Percentiles rank a stretch among this genome's conserved stretches.
Conservation (phyloP, 441 rosid species). For the Gossypium laxum region DNA sequence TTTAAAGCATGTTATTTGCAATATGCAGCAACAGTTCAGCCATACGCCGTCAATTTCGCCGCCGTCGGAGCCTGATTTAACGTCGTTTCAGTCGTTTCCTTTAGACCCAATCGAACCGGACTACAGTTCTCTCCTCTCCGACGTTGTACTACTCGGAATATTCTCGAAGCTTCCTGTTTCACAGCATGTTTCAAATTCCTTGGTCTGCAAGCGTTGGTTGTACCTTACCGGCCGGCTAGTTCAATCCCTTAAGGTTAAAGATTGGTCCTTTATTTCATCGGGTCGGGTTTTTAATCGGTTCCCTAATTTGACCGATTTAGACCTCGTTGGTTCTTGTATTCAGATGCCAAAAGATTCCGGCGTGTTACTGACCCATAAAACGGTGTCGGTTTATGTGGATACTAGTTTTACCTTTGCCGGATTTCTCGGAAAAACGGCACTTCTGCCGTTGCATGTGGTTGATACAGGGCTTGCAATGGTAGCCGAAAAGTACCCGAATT, state of each 20-base stretch:
- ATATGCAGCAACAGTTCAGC: slow-evolving; percentile 32
- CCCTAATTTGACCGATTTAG: slow-evolving; percentile 47
- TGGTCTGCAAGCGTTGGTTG: slow-evolving; percentile 74
- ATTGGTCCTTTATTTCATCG: slow-evolving; percentile 49
- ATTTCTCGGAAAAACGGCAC: slow-evolving; percentile 17
- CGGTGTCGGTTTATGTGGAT: slow-evolving; percentile 29
- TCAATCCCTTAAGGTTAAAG: slow-evolving; percentile 40
- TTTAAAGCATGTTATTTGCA: slow-evolving; percentile 26
- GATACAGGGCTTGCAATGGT: slow-evolving; percentile 39
- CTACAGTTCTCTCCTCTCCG: slow-evolving; percentile 38
- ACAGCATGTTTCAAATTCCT: slow-evolving; percentile 32
- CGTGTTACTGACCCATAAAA: slow-evolving; percentile 29
- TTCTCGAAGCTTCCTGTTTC: slow-evolving; percentile 44
- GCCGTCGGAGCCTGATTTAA: slow-evolving; percentile 18
- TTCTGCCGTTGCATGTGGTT: slow-evolving; percentile 24
- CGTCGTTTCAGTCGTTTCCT: not conserved
- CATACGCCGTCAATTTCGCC: slow-evolving; percentile 16
- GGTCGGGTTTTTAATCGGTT: slow-evolving; percentile 51
- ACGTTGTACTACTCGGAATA: slow-evolving; percentile 42
- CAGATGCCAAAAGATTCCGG: slow-evolving; percentile 30
- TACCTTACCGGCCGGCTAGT: slow-evolving; percentile 53
- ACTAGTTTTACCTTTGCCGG: slow-evolving; percentile 21
- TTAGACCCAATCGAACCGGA: slow-evolving; percentile 24
- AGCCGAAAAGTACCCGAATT: slow-evolving; percentile 44
- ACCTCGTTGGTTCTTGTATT: slow-evolving; percentile 36